Percentiles rank a stretch among this genome's conserved stretches.
phyloP scores from a whole-genome alignment of 1,139 yeast genomes.

The Hansenula sp. region DNA sequence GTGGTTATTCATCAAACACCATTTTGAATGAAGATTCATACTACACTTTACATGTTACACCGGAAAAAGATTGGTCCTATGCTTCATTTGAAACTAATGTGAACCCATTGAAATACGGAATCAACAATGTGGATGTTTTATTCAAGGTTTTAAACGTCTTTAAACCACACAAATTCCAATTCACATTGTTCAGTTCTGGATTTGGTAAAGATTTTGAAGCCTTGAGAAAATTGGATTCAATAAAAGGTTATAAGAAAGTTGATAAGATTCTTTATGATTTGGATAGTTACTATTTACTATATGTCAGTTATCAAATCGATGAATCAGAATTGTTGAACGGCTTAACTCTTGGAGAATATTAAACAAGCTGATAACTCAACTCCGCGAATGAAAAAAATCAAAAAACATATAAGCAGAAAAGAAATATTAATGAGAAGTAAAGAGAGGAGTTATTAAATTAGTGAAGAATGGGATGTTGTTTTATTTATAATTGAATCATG shows the following conservation, averaged over 20 bases:
- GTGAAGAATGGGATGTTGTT: background rate
- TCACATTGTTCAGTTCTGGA: constrained; percentile 48
- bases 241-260: constrained; percentile 56
- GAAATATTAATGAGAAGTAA: background rate
- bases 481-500: constrained; percentile 2
- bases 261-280: constrained; percentile 75
- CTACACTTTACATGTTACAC: constrained; percentile 92
- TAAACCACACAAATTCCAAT: constrained; percentile 73
- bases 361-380: background rate
- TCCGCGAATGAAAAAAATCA: too few species aligned
- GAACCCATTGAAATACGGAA: constrained; percentile 40
- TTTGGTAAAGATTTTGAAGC: constrained; percentile 34
- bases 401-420: background rate
- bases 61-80: constrained; percentile 91
- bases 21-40: constrained; percentile 61
- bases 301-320: constrained; percentile 28
- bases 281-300: constrained; percentile 46
- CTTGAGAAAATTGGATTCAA: constrained; percentile 27
- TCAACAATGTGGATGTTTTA: constrained; percentile 49
- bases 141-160: constrained; percentile 59
- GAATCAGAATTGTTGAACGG: constrained; percentile 17
- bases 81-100: constrained; percentile 94
- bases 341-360: constrained; percentile 4
- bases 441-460: background rate
- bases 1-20: constrained; percentile 92